These are phyloP conservation scores for Macrotyloma uniflorum DNA, from an alignment of 306 rosid species.

Conservation along the genomic window DNA sequence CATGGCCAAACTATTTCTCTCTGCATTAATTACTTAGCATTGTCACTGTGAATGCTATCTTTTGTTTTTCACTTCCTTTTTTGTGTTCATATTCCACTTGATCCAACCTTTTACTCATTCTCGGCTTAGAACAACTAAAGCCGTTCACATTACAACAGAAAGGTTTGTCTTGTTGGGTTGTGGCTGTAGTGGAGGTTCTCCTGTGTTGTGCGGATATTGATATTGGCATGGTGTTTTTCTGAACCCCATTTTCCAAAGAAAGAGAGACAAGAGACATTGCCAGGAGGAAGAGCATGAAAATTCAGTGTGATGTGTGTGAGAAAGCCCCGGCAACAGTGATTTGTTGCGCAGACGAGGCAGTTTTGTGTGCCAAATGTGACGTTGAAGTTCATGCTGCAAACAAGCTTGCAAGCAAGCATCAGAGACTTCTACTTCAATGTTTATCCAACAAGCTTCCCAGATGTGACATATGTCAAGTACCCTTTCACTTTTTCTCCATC, in stretches of 20 bases:
- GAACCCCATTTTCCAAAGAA: not conserved
- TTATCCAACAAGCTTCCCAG: constrained; percentile 85
- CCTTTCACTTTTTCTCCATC: not conserved
- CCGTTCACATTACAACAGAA: not conserved
- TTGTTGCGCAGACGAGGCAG: constrained; percentile 98
- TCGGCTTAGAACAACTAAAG: not conserved
- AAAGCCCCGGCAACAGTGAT: constrained; percentile 90
- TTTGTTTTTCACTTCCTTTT: not conserved
- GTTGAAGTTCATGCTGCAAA: constrained; percentile 97
- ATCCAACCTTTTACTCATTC: not conserved
- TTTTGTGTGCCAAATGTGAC: constrained; percentile 89
- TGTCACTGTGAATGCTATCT: not conserved
- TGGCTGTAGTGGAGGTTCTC: not conserved
- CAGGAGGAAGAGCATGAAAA: constrained; percentile 60
- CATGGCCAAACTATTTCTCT: not conserved
- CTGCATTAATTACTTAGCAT: not conserved
- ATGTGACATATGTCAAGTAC: constrained; percentile 95
- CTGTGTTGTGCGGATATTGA: not conserved
- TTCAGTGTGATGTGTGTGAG: constrained; percentile 99
- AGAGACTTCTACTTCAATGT: constrained; percentile 85
- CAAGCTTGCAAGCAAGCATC: constrained; percentile 97
- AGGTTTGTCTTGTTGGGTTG: not conserved
- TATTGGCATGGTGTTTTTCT: constrained; percentile 12
- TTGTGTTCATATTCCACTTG: not conserved
- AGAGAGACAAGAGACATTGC: not conserved